Percentiles rank a stretch among this genome's conserved stretches.
Conservation (phyloP, 768 basidiomycete species). For the Lactarius akahatsu region DNA sequence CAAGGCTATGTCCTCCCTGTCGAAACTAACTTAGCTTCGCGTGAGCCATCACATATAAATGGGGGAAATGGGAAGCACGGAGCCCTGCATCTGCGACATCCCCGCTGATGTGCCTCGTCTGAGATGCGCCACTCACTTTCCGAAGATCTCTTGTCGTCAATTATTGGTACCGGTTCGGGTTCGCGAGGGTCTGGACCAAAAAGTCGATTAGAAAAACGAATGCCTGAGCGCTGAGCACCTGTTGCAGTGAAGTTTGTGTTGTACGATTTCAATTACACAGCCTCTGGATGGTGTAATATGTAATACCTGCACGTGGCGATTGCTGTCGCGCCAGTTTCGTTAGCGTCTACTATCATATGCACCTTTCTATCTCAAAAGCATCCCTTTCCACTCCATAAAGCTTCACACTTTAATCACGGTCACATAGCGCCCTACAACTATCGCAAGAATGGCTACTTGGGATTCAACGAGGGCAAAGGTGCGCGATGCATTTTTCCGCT, state of each 20-base stretch:
- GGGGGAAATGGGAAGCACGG: slow-evolving; percentile 8
- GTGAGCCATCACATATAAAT: background rate
- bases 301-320: background rate
- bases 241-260: background rate
- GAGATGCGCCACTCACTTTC: background rate
- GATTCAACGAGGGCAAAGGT: slow-evolving; percentile 39
- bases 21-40: slow-evolving; percentile 3
- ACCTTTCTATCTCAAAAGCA: background rate
- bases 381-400: background rate
- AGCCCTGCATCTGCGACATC: background rate
- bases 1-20: background rate
- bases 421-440: background rate
- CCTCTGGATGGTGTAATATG: too few species aligned
- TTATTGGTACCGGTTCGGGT: slow-evolving; percentile 6
- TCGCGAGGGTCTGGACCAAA: slow-evolving; percentile 12
- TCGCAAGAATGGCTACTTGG: slow-evolving; percentile 33
- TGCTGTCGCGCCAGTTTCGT: too few species aligned
- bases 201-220: slow-evolving; percentile 30
- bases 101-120: background rate
- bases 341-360: background rate
- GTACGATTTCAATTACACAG: background rate
- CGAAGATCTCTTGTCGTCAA: slow-evolving; percentile 9
- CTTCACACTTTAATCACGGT: background rate
- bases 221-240: slow-evolving; percentile 25
- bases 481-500: slow-evolving; percentile 3